Evolutionary conservation across 2,329 filamentous ascomycete genomes (phyloP).

Genomic region (Aspergillus sp.): DNA sequence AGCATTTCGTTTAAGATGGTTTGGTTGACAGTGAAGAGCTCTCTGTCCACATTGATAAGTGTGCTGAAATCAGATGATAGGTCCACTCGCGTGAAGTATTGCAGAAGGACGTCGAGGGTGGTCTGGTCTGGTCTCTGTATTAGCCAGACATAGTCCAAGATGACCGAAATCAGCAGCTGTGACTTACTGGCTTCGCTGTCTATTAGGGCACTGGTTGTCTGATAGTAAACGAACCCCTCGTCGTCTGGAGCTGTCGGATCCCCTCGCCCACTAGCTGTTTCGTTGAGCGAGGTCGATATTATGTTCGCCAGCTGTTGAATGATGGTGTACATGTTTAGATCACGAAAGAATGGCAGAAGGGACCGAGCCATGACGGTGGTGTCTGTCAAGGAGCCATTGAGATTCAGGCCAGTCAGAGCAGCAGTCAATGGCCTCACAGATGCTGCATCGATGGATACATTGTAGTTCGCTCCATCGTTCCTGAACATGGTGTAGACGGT

Average conservation of each 20-base stretch:
- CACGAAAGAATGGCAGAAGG: not conserved
- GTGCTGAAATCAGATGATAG: not conserved
- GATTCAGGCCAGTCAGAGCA: not conserved
- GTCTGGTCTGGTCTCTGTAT: not conserved
- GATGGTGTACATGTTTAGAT: not conserved
- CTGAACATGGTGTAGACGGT: not conserved
- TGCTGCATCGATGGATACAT: not conserved
- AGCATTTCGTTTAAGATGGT: not conserved
- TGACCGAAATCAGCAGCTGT: not conserved
- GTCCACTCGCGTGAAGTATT: not conserved
- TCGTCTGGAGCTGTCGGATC: not conserved
- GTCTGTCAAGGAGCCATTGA: not conserved
- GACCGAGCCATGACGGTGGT: not conserved
- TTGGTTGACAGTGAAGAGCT: not conserved
- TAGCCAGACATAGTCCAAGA: not conserved
- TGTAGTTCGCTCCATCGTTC: not conserved
- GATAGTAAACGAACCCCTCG: not conserved
- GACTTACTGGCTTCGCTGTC: not conserved
- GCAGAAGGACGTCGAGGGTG: not conserved
- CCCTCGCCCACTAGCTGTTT: not conserved
- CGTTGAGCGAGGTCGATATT: not conserved
- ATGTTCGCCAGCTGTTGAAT: not conserved
- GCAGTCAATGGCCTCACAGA: not conserved
- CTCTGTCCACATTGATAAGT: not conserved
- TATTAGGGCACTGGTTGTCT: not conserved